A percentile compares a stretch with the other conserved stretches of the same genome.
Evolutionary conservation across 192 early-diverging fungal species (phyloP).

Genomic region (Coemansia sp.): DNA sequence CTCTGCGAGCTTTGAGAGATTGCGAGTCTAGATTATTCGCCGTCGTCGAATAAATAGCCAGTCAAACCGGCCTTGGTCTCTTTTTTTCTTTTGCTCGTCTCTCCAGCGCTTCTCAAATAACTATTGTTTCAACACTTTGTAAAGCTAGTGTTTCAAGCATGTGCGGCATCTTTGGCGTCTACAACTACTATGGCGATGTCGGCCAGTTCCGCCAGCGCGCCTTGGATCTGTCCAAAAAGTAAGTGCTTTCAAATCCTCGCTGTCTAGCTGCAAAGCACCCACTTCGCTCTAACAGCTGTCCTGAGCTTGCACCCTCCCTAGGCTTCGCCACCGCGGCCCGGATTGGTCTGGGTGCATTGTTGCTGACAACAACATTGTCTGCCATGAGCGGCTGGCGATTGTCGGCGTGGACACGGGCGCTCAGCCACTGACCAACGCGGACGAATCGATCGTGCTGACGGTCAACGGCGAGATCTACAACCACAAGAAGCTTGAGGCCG

Average conservation of each 20-base stretch:
- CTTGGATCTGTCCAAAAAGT: conserved; percentile 68
- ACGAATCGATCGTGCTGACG: conserved; percentile 80
- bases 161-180: conserved; percentile 98
- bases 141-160: conserved; percentile 48
- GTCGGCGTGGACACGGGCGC: conserved; percentile 96
- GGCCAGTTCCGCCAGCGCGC: conserved; percentile 77
- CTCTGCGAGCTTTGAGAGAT: not conserved
- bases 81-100: not conserved
- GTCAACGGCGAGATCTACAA: conserved; percentile 99
- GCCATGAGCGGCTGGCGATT: conserved; percentile 97
- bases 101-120: not conserved
- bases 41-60: not conserved
- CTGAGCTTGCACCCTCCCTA: not conserved
- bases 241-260: conserved; percentile 21
- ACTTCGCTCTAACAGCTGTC: not conserved
- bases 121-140: not conserved
- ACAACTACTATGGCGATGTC: conserved; percentile 78
- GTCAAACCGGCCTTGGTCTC: not conserved
- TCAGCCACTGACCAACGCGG: conserved; percentile 91
- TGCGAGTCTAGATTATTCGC: not conserved
- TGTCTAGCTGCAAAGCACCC: not conserved
- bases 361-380: conserved; percentile 80
- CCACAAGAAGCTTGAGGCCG: conserved; percentile 77
- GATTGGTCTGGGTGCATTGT: conserved; percentile 94
- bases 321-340: conserved; percentile 96